Conservation (phyloP, 2,329 filamentous ascomycete genomes). For the Huntiella decipiens region DNA sequence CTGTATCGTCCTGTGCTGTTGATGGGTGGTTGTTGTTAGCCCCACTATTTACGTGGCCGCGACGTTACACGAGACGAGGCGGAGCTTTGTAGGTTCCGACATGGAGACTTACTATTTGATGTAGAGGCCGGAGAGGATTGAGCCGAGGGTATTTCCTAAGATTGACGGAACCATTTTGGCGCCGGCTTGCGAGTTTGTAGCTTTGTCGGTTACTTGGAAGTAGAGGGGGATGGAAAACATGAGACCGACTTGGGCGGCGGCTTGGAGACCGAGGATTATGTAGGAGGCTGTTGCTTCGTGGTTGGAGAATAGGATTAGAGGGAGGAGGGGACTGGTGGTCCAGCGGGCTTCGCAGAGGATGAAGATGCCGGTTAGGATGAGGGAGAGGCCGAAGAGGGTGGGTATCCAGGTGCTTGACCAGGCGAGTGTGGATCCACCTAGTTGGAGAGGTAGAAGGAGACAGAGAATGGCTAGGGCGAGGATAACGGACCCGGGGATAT, state of each 20-base stretch:
- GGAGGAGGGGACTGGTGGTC: constrained; percentile 38
- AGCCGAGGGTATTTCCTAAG: constrained; percentile 45
- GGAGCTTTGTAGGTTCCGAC: background rate
- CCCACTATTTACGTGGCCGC: no score
- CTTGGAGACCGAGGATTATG: constrained; percentile 32
- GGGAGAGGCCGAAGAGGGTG: constrained; percentile 23
- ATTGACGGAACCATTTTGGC: constrained; percentile 48
- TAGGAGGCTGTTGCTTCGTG: constrained; percentile 34
- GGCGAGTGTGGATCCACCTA: constrained; percentile 35
- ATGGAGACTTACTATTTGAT: constrained; percentile 26
- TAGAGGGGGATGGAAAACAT: constrained; percentile 52
- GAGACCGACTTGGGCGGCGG: constrained; percentile 29
- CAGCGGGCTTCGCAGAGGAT: constrained; percentile 26
- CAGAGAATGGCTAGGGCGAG: constrained; percentile 38
- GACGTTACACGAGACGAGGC: background rate
- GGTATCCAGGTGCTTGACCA: constrained; percentile 32
- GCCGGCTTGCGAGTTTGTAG: constrained; percentile 37
- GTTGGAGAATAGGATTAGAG: constrained; percentile 31
- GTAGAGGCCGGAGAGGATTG: constrained; percentile 36
- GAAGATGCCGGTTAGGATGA: constrained; percentile 25
- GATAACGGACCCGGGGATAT: constrained; percentile 36
- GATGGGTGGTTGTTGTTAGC: background rate
- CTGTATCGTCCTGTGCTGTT: constrained; percentile 41
- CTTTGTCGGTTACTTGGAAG: constrained; percentile 43
- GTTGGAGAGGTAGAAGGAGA: constrained; percentile 34